Evolutionary conservation across 768 basidiomycete genomes (phyloP).

Genomic region (Phlebiopsis gigantea): DNA sequence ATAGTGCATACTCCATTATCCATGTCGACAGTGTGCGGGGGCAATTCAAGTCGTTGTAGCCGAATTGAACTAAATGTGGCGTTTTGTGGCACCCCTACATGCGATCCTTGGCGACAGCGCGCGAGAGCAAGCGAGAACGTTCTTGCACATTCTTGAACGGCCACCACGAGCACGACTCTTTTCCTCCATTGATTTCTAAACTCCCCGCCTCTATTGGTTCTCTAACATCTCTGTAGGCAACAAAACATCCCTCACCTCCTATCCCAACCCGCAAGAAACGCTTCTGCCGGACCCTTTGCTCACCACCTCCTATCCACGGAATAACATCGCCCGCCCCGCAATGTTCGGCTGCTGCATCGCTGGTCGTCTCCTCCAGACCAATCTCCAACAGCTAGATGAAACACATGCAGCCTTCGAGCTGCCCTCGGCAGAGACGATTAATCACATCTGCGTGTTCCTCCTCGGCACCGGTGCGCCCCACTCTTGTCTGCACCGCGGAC

Average conservation of each 20-base stretch:
- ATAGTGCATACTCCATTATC: no score
- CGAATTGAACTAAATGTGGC: no score
- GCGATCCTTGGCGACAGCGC: background rate
- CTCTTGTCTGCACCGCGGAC: background rate
- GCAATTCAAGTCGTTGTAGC: no score
- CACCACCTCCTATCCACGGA: background rate
- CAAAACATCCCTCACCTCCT: background rate
- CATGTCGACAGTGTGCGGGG: no score
- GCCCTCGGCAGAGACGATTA: conserved; percentile 63
- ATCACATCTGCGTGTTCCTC: conserved; percentile 83
- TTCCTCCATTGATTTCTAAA: no score
- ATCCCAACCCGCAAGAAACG: background rate
- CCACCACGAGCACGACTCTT: background rate
- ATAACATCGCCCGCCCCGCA: background rate
- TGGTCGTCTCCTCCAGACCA: conserved; percentile 73
- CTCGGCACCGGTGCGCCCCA: conserved; percentile 59
- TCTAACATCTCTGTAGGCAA: background rate
- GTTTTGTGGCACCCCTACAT: no score
- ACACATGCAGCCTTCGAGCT: conserved; percentile 81
- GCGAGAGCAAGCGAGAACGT: background rate
- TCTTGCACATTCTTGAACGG: background rate
- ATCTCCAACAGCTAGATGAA: conserved; percentile 75
- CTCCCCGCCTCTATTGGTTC: no score
- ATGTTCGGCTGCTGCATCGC: conserved; percentile 85
- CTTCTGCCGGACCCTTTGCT: background rate